phyloP scores from a whole-genome alignment of 108 stramenopile species.

The Nannochloropsis salina region DNA sequence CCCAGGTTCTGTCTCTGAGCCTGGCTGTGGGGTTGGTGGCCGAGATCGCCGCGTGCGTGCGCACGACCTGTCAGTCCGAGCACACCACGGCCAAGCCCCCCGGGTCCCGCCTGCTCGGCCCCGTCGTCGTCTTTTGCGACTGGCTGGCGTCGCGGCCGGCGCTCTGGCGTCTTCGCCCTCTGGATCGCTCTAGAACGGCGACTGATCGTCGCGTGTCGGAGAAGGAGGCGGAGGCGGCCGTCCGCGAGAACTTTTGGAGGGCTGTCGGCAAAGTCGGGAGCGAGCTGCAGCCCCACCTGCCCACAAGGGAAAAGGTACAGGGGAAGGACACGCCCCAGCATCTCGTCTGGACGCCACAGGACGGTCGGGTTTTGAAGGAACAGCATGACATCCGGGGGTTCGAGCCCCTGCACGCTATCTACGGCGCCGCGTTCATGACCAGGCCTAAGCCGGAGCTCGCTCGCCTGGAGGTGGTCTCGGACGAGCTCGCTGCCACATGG shows the following conservation, averaged over 20 bases:
- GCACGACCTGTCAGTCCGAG: constrained; percentile 30
- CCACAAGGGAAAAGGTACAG: neutral
- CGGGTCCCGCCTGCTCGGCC: constrained; percentile 43
- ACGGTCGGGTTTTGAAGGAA: neutral
- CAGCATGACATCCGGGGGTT: constrained; percentile 2
- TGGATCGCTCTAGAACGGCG: neutral
- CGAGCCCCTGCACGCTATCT: neutral
- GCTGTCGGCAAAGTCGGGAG: neutral
- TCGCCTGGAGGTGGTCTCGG: neutral
- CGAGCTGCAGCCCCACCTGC: neutral
- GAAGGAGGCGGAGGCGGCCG: constrained; percentile 4
- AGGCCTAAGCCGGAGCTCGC: neutral
- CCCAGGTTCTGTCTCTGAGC: constrained; percentile 28
- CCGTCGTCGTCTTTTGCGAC: constrained; percentile 45
- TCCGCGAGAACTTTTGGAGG: neutral
- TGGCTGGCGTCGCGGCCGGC: constrained; percentile 35
- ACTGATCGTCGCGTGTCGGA: neutral
- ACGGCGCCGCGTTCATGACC: neutral
- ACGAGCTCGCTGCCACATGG: neutral
- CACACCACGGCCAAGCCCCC: constrained; percentile 37
- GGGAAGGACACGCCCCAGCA: neutral
- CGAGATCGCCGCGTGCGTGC: constrained; percentile 38
- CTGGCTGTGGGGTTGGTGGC: constrained; percentile 38
- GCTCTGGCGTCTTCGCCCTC: constrained; percentile 20
- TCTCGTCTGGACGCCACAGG: neutral